phyloP scores from a whole-genome alignment of 257 asterid species.

The Rhazya stricta region DNA sequence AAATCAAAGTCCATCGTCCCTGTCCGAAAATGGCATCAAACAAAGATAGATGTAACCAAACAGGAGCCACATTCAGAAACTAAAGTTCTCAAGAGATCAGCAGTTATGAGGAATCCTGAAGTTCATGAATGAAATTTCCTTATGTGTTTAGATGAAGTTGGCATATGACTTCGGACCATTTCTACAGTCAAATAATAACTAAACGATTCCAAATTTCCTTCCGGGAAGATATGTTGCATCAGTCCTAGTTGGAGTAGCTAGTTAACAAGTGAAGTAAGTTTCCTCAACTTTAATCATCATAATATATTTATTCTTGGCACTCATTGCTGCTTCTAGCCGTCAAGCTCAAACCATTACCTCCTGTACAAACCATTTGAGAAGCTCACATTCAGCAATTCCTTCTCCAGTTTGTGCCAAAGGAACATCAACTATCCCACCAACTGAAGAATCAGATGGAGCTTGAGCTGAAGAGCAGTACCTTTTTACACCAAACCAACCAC shows the following conservation, averaged over 20 bases:
- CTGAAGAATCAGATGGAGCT: slow-evolving; percentile 40
- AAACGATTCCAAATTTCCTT: neutral
- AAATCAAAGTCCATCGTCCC: neutral
- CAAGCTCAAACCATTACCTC: slow-evolving; percentile 52
- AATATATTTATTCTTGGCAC: neutral
- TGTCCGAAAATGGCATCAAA: neutral
- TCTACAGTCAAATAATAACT: neutral
- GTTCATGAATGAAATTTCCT: neutral
- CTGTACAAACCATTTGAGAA: slow-evolving; percentile 84
- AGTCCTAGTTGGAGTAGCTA: neutral
- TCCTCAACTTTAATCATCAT: neutral
- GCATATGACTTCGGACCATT: neutral
- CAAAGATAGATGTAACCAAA: neutral
- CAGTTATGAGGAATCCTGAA: neutral
- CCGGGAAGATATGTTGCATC: neutral
- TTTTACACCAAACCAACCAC: slow-evolving; percentile 36
- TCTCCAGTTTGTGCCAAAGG: slow-evolving; percentile 99
- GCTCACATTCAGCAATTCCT: slow-evolving; percentile 99
- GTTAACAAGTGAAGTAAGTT: neutral
- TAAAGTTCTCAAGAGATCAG: neutral
- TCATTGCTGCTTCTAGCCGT: neutral
- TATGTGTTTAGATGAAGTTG: neutral
- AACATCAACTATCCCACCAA: slow-evolving; percentile 56
- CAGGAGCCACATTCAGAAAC: neutral
- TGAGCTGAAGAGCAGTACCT: slow-evolving; percentile 48